Evolutionary conservation across 2,329 filamentous ascomycete genomes (phyloP), one percentile per base, ranked within the genome.

Genomic region (Phyllosticta paracitricarpa): DNA sequence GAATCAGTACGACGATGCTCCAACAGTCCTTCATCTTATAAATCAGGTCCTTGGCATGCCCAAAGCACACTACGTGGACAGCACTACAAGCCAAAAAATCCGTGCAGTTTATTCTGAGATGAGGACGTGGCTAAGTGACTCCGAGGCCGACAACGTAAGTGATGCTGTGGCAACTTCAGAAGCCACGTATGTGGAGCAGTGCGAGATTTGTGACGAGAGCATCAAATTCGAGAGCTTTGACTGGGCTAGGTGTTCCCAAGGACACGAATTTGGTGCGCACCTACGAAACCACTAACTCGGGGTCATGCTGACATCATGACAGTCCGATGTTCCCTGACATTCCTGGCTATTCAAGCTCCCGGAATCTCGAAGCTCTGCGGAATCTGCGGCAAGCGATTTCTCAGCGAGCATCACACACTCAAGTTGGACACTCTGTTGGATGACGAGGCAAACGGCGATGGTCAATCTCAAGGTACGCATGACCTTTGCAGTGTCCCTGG

Each of bases 251-350:
- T 85, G 82, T 66, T 66, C 65, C 1, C 74, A 76, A 55, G 81
- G 80, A 0, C 82, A 85, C 71, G 63, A 79, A 52, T 84, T 82
- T 62, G 70, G 78, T 79, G 70, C 63, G 73, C 67, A 60, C 51
- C 14, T 19, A 35, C 25, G 10, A 54, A 17, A 51, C 53, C 33
- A 24, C 48, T 35, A 12, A 26, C 25, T 28, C n/a, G 55, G 54
- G 25, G 7, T 62, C 30, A 51, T 30, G 9, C 57, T 69, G 60
- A 66, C 54, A 17, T 51, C 30, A 33, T 56, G 25, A 30, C 63
- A 80, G 78, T 73, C n/a, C 76, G 82, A 40, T 85, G 82, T 65
- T 75, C 75, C 12, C 64, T 84, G 24, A 81, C 79, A n/a, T 80
- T 82, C 58, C 65, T 83, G 5, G 74, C 81, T 1, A 82, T 84